Percentiles rank a stretch among this genome's conserved stretches.
phyloP scores from a whole-genome alignment of 2,329 filamentous ascomycete species.

The Xenoacremonium recifei region DNA sequence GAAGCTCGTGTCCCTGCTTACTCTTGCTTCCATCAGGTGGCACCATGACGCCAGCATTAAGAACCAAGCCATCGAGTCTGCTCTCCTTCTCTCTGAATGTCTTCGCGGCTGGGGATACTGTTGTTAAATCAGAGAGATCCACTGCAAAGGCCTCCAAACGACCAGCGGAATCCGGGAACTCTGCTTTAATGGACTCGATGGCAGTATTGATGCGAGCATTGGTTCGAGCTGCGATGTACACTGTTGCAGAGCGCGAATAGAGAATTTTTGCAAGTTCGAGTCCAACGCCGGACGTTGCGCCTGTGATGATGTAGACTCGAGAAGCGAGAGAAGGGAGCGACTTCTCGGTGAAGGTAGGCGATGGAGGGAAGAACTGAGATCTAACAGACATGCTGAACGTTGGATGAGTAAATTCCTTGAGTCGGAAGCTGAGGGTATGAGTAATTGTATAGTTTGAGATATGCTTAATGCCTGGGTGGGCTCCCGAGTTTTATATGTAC shows the following conservation, averaged over 20 bases:
- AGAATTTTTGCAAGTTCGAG: conserved; percentile 18
- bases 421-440: no score
- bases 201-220: conserved; percentile 8
- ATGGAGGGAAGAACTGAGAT: conserved; percentile 16
- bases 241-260: conserved; percentile 12
- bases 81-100: conserved; percentile 7
- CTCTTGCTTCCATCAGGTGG: conserved; percentile 15
- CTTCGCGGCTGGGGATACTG: conserved; percentile 4
- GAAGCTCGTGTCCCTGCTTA: conserved; percentile 14
- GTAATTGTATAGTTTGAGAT: no score
- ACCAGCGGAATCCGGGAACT: conserved; percentile 9
- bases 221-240: conserved; percentile 16
- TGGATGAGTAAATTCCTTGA: no score
- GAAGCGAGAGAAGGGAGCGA: conserved; percentile 12
- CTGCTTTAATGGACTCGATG: conserved; percentile 8
- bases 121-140: conserved; percentile 15
- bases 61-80: conserved; percentile 14
- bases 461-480: no score
- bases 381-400: conserved; percentile 15
- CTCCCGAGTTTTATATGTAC: no score
- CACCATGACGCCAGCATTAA: conserved; percentile 20
- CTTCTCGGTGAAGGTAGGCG: conserved; percentile 14
- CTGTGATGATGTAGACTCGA: conserved; percentile 17
- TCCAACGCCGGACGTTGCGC: conserved; percentile 17
- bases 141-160: conserved; percentile 13